These are phyloP conservation scores for Omphalea diandra DNA, from an alignment of 441 rosid genomes.

Conservation along the genomic window DNA sequence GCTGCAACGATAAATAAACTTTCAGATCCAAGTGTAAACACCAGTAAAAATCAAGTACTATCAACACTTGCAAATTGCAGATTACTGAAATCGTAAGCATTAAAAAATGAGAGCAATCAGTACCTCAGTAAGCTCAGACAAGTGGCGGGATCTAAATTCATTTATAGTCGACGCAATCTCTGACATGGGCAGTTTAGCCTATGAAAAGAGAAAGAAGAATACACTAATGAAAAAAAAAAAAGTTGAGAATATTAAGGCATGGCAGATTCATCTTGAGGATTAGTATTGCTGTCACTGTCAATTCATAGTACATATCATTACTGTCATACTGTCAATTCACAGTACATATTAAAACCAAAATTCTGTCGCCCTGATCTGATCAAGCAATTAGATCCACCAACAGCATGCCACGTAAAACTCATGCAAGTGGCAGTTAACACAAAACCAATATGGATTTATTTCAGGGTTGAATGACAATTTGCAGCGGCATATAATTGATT, in stretches of 20 bases:
- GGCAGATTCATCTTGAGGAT: background rate
- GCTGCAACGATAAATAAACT: constrained; percentile 42
- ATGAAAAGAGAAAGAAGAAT: constrained; percentile 13
- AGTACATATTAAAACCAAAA: background rate
- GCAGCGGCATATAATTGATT: background rate
- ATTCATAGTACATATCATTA: background rate
- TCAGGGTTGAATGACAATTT: background rate
- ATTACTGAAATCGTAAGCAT: background rate
- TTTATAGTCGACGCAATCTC: constrained; percentile 92
- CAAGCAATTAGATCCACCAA: background rate
- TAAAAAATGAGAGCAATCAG: background rate
- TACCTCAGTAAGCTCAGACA: constrained; percentile 94
- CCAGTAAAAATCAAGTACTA: background rate
- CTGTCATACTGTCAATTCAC: background rate
- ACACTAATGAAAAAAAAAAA: background rate
- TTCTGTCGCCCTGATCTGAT: background rate
- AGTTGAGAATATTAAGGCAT: background rate
- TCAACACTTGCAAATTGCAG: background rate
- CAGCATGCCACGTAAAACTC: background rate
- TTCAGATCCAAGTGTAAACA: background rate
- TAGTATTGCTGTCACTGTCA: background rate
- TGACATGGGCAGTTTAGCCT: constrained; percentile 87
- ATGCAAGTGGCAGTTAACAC: background rate
- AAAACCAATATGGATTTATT: background rate
- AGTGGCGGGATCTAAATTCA: constrained; percentile 89